Evolutionary conservation across 1,284 basidiomycete genomes (phyloP), one percentile per base, ranked within the genome.

Genomic region (Austroboletus olivaceoglutinosus): DNA sequence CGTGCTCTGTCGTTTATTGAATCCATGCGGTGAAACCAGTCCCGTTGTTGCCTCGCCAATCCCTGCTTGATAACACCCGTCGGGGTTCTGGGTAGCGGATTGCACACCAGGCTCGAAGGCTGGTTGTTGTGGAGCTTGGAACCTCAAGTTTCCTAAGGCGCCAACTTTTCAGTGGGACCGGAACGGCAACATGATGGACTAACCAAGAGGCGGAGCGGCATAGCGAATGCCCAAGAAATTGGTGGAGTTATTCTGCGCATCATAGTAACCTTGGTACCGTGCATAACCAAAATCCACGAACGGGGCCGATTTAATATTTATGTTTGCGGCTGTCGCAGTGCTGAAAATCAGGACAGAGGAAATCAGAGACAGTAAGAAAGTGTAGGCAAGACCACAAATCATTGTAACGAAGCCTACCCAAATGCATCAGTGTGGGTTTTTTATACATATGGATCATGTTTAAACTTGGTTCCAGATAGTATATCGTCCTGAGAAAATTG

Each of bases 271-370:
- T 45, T 48, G 49, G 23, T 58, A 61, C 34, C 43, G 38, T 13
- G 52, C 56, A 39, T 61, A 61, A n/a, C 56, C 48, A 36, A 58
- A 52, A 25, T 58, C 42, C 10, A 58, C 48, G 2, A 43, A n/a
- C 6, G 57, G 52, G 2, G 30, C 25, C n/a, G n/a, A n/a, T 12
- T 36, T 42, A 25, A 15, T 9, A 9, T 38, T 27, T 1, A 7
- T 16, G 30, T 27, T 37, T 13, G 39, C 2, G 5, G 29, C n/a
- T 0, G 41, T 38, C 8, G 27, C 38, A n/a, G 19, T 8, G 25
- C n/a, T 5, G 2, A 15, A 12, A 15, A 38, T 9, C 11, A 38
- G 21, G 21, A 19, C 22, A 38, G 10, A 11, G 13, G 21, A 38
- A 1, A n/a, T n/a, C 12, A 38, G 12, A 9, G 19, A 22, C 37